Percentiles rank a stretch among this genome's conserved stretches.
These are phyloP conservation scores for Magnolia changhungtana DNA, from an alignment of 164 flowering plant species.

Conservation along the genomic window DNA sequence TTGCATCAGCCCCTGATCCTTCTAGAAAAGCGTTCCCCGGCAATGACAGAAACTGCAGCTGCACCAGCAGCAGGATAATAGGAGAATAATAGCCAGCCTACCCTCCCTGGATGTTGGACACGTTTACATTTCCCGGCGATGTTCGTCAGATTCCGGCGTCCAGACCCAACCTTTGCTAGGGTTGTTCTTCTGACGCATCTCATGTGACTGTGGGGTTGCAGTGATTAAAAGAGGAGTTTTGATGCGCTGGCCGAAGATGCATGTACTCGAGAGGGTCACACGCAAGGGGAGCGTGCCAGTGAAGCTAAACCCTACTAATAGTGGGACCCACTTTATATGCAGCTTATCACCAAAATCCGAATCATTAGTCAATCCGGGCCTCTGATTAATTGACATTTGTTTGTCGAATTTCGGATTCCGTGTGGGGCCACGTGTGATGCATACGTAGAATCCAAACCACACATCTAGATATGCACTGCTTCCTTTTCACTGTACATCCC, in stretches of 20 bases:
- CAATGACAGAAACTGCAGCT: constrained; percentile 9
- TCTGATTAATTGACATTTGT: too few relatives aligned
- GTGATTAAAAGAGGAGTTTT: constrained; percentile 10
- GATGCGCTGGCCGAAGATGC: not conserved
- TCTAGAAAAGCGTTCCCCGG: constrained; percentile 44
- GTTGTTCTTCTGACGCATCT: constrained; percentile 40
- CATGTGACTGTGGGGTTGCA: constrained; percentile 48
- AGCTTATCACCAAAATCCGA: too few relatives aligned
- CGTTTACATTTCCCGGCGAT: not conserved
- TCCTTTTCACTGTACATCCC: too few relatives aligned
- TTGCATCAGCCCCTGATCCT: constrained; percentile 40
- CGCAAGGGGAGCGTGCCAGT: too few relatives aligned
- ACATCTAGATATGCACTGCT: too few relatives aligned
- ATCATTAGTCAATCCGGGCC: too few relatives aligned
- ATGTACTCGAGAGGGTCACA: too few relatives aligned
- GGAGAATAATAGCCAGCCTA: constrained; percentile 2
- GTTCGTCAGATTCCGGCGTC: constrained; percentile 19
- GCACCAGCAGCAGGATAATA: constrained; percentile 9
- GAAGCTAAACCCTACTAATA: too few relatives aligned
- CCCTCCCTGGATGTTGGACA: not conserved
- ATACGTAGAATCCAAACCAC: too few relatives aligned
- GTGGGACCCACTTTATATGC: too few relatives aligned
- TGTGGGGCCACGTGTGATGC: too few relatives aligned
- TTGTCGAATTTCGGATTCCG: too few relatives aligned
- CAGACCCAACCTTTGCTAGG: constrained; percentile 6